Conservation (phyloP, 352 stramenopile species). For the Phytophthora hibernalis region DNA sequence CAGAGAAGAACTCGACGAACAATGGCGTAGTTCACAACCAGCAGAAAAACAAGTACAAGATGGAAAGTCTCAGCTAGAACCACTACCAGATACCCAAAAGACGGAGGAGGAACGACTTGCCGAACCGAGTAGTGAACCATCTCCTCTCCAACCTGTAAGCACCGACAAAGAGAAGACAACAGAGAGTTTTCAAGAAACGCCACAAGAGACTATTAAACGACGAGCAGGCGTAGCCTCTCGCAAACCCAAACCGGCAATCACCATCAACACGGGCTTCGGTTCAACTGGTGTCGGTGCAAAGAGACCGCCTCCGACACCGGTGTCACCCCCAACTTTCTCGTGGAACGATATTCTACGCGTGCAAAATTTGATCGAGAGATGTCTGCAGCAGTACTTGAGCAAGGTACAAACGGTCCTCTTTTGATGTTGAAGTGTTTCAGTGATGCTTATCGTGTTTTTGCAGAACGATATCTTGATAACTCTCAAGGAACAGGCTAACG, state of each 20-base stretch:
- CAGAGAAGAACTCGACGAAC: conserved; percentile 28
- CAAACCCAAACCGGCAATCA: conserved; percentile 42
- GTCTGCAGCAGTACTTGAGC: conserved; percentile 91
- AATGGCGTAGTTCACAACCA: conserved; percentile 18
- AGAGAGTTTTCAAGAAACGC: conserved; percentile 11
- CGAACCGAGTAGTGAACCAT: conserved; percentile 23
- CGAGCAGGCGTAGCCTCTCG: conserved; percentile 28
- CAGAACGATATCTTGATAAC: conserved; percentile 72
- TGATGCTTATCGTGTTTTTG: background rate
- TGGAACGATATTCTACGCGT: conserved; percentile 92
- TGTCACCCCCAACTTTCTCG: conserved; percentile 58
- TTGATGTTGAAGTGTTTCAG: background rate
- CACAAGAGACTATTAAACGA: conserved; percentile 4
- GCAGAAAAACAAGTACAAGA: conserved; percentile 7
- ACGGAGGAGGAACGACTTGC: conserved; percentile 34
- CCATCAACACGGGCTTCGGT: conserved; percentile 39
- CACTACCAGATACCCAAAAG: conserved; percentile 20
- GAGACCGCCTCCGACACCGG: conserved; percentile 30
- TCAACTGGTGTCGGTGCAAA: conserved; percentile 32
- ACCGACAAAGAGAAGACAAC: conserved; percentile 15
- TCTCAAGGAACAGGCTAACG: conserved; percentile 74
- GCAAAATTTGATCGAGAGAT: conserved; percentile 92
- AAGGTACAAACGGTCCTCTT: conserved; percentile 56
- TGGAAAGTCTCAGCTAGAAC: conserved; percentile 12
- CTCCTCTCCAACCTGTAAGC: background rate